These are phyloP conservation scores for Camillea tinctor DNA, from an alignment of 2,329 filamentous ascomycete species.

Conservation along the genomic window DNA sequence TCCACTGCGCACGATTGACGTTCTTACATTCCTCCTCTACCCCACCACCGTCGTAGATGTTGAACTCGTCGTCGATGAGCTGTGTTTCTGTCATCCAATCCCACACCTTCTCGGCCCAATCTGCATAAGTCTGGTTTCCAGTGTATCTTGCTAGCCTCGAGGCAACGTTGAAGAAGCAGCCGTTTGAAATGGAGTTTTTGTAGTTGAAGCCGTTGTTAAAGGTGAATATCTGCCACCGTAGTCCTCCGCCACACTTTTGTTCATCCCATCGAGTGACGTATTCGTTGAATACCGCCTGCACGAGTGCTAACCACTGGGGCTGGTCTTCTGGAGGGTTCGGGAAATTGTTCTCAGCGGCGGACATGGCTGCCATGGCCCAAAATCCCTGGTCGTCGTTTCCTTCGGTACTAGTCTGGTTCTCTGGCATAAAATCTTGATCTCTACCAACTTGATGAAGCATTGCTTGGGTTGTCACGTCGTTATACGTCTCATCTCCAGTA, in stretches of 20 bases:
- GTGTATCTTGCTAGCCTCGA: slow-evolving; percentile 76
- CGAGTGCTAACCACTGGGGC: slow-evolving; percentile 75
- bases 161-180: slow-evolving; percentile 67
- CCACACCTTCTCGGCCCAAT: slow-evolving; percentile 72
- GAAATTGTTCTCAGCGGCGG: slow-evolving; percentile 74
- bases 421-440: slow-evolving; percentile 64
- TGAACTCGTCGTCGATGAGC: slow-evolving; percentile 55
- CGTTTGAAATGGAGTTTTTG: slow-evolving; percentile 68
- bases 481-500: slow-evolving; percentile 66
- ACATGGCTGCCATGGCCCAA: slow-evolving; percentile 81
- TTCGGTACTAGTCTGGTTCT: slow-evolving; percentile 59
- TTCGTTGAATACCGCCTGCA: slow-evolving; percentile 77
- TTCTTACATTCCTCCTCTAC: slow-evolving; percentile 45
- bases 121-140: slow-evolving; percentile 72
- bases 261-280: slow-evolving; percentile 71
- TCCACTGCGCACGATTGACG: slow-evolving; percentile 62
- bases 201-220: slow-evolving; percentile 59
- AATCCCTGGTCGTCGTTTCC: slow-evolving; percentile 80
- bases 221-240: slow-evolving; percentile 62
- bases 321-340: slow-evolving; percentile 62
- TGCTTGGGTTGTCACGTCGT: slow-evolving; percentile 56
- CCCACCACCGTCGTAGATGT: slow-evolving; percentile 57
- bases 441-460: slow-evolving; percentile 60
- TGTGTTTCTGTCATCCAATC: slow-evolving; percentile 58
- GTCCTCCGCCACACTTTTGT: slow-evolving; percentile 65